These are phyloP conservation scores for Malus hybrid DNA, from an alignment of 331 rosid genomes.

Conservation along the genomic window DNA sequence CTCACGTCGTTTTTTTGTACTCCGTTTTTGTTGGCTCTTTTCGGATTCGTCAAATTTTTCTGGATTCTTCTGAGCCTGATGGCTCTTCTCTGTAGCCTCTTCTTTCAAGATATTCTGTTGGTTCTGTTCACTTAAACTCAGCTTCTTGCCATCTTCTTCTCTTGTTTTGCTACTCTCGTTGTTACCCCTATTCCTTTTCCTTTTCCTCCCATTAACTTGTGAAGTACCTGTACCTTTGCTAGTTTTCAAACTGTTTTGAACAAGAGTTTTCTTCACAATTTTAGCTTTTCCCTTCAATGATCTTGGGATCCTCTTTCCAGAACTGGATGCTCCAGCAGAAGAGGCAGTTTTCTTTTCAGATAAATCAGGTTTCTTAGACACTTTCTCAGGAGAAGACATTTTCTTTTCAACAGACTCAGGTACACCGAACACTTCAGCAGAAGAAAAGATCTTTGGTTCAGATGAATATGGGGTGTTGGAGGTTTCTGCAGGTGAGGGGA, in stretches of 20 bases:
- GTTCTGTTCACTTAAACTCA: slow-evolving; percentile 8
- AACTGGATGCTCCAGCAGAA: slow-evolving; percentile 11
- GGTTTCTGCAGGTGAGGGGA: slow-evolving; percentile 12
- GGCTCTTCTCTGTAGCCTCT: slow-evolving; percentile 17
- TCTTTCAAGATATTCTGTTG: slow-evolving; percentile 17
- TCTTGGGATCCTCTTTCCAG: slow-evolving; percentile 30
- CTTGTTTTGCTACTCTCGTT: slow-evolving; percentile 9
- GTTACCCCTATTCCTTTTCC: slow-evolving; percentile 22
- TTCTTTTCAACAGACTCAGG: neutral
- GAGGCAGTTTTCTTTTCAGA: neutral
- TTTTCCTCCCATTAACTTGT: slow-evolving; percentile 15
- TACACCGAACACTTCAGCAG: slow-evolving; percentile 8
- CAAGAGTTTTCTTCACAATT: slow-evolving; percentile 42
- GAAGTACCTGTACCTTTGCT: slow-evolving; percentile 10
- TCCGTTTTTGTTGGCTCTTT: slow-evolving; percentile 24
- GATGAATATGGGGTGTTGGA: neutral
- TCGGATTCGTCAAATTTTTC: slow-evolving; percentile 12
- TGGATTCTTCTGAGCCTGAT: slow-evolving; percentile 11
- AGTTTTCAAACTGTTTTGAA: slow-evolving; percentile 19
- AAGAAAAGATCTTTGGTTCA: neutral
- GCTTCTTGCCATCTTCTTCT: slow-evolving; percentile 15
- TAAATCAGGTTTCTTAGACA: neutral
- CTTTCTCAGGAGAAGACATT: neutral
- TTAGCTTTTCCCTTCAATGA: slow-evolving; percentile 45
- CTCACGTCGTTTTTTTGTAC: slow-evolving; percentile 16